Conservation (phyloP, 2,329 filamentous ascomycete genomes). For the Sclerotinia minor region DNA sequence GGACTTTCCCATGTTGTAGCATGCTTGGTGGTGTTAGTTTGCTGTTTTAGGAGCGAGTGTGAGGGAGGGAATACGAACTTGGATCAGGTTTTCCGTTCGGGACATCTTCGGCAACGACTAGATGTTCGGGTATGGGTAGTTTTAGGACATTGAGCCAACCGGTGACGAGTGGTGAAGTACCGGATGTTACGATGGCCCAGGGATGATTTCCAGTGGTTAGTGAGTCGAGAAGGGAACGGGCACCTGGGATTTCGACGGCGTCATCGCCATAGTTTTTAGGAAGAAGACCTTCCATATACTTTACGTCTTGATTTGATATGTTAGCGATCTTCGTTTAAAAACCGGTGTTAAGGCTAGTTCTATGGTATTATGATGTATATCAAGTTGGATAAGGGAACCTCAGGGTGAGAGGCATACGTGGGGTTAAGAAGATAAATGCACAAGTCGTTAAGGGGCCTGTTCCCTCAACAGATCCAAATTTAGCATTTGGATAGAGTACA, state of each 20-base stretch:
- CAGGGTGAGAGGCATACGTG: not conserved
- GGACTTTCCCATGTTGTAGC: conserved; percentile 68
- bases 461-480: not conserved
- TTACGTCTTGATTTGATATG: conserved; percentile 69
- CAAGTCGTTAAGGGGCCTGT: not conserved
- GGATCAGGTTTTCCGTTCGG: conserved; percentile 76
- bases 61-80: not conserved
- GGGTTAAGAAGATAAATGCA: not conserved
- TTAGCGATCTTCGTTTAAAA: not conserved
- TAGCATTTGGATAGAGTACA: not conserved
- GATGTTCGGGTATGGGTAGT: conserved; percentile 63
- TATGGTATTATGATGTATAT: not conserved
- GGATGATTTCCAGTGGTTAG: conserved; percentile 56
- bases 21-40: conserved; percentile 43
- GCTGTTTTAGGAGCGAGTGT: no score
- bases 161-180: conserved; percentile 64
- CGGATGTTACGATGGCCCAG: conserved; percentile 87
- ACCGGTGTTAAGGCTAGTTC: not conserved
- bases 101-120: conserved; percentile 77
- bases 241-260: conserved; percentile 83
- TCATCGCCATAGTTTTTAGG: conserved; percentile 75
- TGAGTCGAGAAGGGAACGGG: conserved; percentile 65
- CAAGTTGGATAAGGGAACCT: not conserved
- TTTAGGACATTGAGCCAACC: conserved; percentile 71
- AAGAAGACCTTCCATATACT: conserved; percentile 73